phyloP scores from a whole-genome alignment of 2,329 filamentous ascomycete species.

The Colletotrichum eleusines region DNA sequence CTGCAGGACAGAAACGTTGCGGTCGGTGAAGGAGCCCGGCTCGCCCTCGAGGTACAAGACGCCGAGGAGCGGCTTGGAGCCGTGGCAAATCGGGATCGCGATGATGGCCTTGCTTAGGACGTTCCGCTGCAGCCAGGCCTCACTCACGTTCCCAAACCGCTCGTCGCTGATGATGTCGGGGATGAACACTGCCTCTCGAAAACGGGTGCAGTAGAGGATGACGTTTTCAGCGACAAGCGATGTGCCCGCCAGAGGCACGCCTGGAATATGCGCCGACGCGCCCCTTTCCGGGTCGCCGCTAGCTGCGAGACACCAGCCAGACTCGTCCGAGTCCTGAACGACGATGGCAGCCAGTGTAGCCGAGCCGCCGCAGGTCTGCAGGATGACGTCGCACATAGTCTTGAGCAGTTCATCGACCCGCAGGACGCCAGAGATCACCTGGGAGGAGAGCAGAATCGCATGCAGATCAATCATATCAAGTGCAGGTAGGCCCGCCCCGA shows the following conservation, averaged over 20 bases:
- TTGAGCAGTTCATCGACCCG: constrained; percentile 81
- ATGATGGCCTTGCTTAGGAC: constrained; percentile 81
- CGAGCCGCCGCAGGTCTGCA: constrained; percentile 79
- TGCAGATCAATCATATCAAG: constrained; percentile 87
- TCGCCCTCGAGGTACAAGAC: constrained; percentile 82
- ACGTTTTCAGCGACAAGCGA: constrained; percentile 81
- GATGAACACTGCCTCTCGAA: constrained; percentile 80
- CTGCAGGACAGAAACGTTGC: constrained; percentile 74
- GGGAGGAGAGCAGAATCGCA: constrained; percentile 82
- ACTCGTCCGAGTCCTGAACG: constrained; percentile 73
- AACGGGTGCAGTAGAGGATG: constrained; percentile 80
- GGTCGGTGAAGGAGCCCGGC: constrained; percentile 81
- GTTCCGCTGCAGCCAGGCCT: constrained; percentile 76
- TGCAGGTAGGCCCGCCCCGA: constrained; percentile 74
- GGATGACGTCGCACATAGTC: constrained; percentile 85
- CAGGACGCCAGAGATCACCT: constrained; percentile 83
- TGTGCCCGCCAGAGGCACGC: constrained; percentile 73
- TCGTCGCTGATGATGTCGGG: constrained; percentile 81
- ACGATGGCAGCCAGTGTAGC: constrained; percentile 80
- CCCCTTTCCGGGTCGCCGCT: constrained; percentile 79
- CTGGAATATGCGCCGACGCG: constrained; percentile 74
- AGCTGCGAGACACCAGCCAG: constrained; percentile 79
- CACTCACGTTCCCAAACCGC: constrained; percentile 80
- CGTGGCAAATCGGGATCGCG: constrained; percentile 82
- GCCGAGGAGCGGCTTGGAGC: constrained; percentile 76